A percentile compares a stretch with the other conserved stretches of the same genome.
Conservation (phyloP, 768 basidiomycete species). For the Sporobolomyces pararoseus region DNA sequence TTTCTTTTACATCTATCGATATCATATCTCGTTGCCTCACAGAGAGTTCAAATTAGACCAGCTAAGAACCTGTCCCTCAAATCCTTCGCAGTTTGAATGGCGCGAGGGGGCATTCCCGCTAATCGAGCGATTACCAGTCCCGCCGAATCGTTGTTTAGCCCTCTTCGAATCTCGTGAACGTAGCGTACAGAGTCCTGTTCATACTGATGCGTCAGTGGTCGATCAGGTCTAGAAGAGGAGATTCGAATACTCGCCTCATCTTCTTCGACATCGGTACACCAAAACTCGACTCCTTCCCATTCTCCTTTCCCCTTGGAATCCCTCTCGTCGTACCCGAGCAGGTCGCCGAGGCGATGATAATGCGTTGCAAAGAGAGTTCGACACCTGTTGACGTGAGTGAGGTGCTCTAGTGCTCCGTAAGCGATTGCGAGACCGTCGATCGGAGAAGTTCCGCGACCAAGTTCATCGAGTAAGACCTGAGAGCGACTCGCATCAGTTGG, state of each 20-base stretch:
- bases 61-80: constrained; percentile 14
- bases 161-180: constrained; percentile 71
- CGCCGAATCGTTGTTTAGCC: constrained; percentile 85
- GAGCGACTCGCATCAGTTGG: no score
- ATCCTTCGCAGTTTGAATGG: constrained; percentile 23
- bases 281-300: constrained; percentile 70
- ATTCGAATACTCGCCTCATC: constrained; percentile 57
- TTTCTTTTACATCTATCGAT: no score
- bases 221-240: no score
- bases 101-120: constrained; percentile 59
- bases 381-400: constrained; percentile 66
- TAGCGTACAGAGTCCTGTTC: constrained; percentile 58
- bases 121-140: constrained; percentile 83
- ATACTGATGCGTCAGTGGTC: no score
- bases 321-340: constrained; percentile 63
- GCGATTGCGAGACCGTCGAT: constrained; percentile 90
- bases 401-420: constrained; percentile 80
- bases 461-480: constrained; percentile 99
- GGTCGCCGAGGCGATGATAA: constrained; percentile 75
- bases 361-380: constrained; percentile 97
- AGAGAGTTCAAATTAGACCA: constrained; percentile 20
- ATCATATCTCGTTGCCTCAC: no score
- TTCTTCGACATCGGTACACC: constrained; percentile 83
- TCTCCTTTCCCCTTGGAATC: constrained; percentile 47
- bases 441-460: constrained; percentile 91